Base-by-base conservation (phyloP, 768 basidiomycete genomes). In the Agrocybe praecox region DNA sequence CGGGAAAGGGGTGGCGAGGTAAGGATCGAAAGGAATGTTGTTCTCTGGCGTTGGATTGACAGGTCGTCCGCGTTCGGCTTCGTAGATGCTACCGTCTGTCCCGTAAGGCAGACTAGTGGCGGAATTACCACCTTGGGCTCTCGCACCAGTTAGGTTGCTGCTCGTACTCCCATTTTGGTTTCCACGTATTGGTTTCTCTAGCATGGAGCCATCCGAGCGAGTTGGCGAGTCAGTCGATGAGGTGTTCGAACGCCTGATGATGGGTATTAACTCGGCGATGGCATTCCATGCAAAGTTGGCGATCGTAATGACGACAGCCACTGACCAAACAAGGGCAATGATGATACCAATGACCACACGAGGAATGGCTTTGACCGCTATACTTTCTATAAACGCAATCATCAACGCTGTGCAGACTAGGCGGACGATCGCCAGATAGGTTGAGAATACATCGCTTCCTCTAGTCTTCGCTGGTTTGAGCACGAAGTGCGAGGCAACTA, bases 271-370 rank as follows among this genome's bases (percentile, higher is more conserved):
- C 10, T 65, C 58, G 45, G 80, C 55, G 26, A 75, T 72, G 52
- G 76, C 65, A 62, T 89, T 83, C 70, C 85, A 72, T 44, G 85
- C 61, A 44, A 86, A 73, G 65, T 92, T 92, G 65, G 88, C 61
- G 67, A 90, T 81, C 65, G 91, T 77, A 53, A 92, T 71, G 46
- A 95, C 57, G 26, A 90, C 79, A 0, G 90, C 81, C 36, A 92
- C 72, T 14, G 89, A 88, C 68, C 85, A 89, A 34, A 94, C 77
- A 29, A 89, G 83, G 12, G 87, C 84, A 36, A 85, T 78, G 59
- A 93, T 80, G 55, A 90, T 80, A 19, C 93, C 94, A 54, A 97
- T 87, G 32, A 83, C 87, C 1, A 91, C 89, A 18, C 94, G 84
- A 1, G 90, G 87, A 62, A 96, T 96, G 40, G 94, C 78, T 17